Evolutionary conservation across 2,329 filamentous ascomycete genomes (phyloP), one percentile per base, ranked within the genome.

Genomic region (Aspergillus spinulosporus): DNA sequence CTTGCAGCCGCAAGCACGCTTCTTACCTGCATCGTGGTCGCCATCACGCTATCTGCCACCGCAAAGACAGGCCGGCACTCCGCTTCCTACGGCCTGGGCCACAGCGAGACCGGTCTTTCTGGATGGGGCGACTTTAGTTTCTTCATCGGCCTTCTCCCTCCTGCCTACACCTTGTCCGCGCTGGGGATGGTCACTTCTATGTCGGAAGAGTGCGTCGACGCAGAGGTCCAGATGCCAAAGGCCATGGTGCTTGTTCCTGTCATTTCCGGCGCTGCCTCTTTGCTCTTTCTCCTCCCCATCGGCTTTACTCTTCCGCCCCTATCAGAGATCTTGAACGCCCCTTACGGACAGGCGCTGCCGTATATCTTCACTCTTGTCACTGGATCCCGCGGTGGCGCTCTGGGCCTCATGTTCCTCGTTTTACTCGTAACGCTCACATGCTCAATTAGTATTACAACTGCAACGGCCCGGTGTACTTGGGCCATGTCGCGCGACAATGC

Each of bases 61-160:
- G 77, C 78, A 53, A 83, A 83, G 4, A 77, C 80, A 2, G 83
- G 83, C 5, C 73, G 83, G 31, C 81, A 85, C 62, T 76, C 72
- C 11, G 77, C 78, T 1, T 69, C 74, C 7, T 80, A 83, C 0
- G 21, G 21, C 21, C 69, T 86, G n/a, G 79, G 80, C 0, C 74
- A 84, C 58, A 86, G 84, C 62, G 83, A 86, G 59, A 76, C 75
- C 2, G 76, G 74, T 3, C 72, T 84, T 9, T 79, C 82, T 0
- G 84, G 84, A 6, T 86, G 83, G 82, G 80, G 79, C 2, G 73
- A 72, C 11, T 86, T 86, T 64, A 82, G 81, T 0, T 86, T 86
- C 69, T 85, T 84, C 69, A 85, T 87, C 57, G 84, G 84, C 21
- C 76, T 86, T 7, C 72, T 87, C 2, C 84, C 83, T 3, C 76